A percentile compares a stretch with the other conserved stretches of the same genome.
Evolutionary conservation across 2,329 filamentous ascomycete genomes (phyloP).

Genomic region (Aspergillus carbonarius): DNA sequence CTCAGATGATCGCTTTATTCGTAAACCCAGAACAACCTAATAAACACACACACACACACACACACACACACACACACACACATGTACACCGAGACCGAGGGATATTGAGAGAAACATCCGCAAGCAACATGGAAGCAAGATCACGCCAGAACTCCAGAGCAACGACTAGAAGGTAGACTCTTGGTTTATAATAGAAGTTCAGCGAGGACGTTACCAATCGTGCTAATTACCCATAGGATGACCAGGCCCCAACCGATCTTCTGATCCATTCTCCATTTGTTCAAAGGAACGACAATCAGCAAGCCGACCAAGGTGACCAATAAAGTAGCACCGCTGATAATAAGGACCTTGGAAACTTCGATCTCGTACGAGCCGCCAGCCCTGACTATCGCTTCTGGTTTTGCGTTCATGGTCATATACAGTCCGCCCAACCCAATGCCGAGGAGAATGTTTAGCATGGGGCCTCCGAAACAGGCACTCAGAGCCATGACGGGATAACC

Average conservation of each 20-base stretch:
- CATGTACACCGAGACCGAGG: neutral
- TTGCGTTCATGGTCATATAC: conserved; percentile 72
- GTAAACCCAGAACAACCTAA: too few species aligned
- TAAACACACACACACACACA: neutral
- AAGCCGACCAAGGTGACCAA: conserved; percentile 76
- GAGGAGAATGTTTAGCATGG: conserved; percentile 94
- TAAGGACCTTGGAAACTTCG: conserved; percentile 76
- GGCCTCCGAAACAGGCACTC: conserved; percentile 95
- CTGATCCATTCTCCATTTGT: conserved; percentile 80
- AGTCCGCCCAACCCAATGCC: conserved; percentile 89
- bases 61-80: neutral
- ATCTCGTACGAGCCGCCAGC: conserved; percentile 68
- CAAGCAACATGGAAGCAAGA: neutral
- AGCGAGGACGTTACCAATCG: conserved; percentile 74
- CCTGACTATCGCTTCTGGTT: conserved; percentile 13
- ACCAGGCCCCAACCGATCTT: conserved; percentile 81
- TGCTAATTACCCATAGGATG: conserved; percentile 76
- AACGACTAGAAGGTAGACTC: neutral
- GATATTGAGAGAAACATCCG: neutral
- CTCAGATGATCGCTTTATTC: neutral
- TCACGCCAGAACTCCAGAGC: neutral
- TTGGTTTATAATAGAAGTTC: conserved; percentile 56
- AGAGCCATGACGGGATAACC: conserved; percentile 96
- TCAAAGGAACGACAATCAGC: conserved; percentile 77
- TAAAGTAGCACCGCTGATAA: conserved; percentile 82